Conservation (phyloP, 2,329 filamentous ascomycete genomes). For the Aplosporella prunicola region DNA sequence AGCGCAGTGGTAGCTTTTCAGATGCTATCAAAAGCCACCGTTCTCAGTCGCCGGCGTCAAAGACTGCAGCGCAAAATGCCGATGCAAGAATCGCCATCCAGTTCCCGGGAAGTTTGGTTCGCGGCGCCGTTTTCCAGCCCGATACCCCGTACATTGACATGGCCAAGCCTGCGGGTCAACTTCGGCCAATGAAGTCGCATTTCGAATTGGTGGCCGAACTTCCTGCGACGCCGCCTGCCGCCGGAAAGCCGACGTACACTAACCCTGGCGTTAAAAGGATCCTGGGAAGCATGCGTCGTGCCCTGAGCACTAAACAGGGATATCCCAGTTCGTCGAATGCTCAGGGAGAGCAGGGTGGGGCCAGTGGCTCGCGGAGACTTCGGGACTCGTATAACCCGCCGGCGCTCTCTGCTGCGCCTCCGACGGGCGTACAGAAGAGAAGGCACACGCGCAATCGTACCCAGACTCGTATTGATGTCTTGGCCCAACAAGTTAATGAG, state of each 20-base stretch:
- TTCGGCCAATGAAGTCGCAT: constrained; percentile 23
- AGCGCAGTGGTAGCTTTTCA: constrained; percentile 77
- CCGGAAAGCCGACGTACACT: constrained; percentile 37
- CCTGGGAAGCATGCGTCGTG: constrained; percentile 75
- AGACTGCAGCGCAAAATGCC: not conserved
- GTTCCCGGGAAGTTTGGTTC: constrained; percentile 74
- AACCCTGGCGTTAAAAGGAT: constrained; percentile 72
- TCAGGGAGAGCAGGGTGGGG: constrained; percentile 10
- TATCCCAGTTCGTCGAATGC: not conserved
- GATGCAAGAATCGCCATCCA: constrained; percentile 26
- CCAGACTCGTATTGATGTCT: constrained; percentile 64
- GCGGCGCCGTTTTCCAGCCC: constrained; percentile 76
- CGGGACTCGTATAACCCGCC: constrained; percentile 7
- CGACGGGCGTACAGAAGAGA: constrained; percentile 9
- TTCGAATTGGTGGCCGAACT: constrained; percentile 21
- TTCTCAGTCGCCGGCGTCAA: constrained; percentile 4
- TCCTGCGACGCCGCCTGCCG: constrained; percentile 15
- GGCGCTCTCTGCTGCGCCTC: not conserved
- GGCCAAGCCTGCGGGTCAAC: constrained; percentile 17
- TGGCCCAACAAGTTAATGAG: constrained; percentile 69
- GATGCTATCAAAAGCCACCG: constrained; percentile 69
- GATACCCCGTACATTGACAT: constrained; percentile 68
- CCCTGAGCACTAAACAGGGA: constrained; percentile 53
- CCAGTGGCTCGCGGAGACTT: constrained; percentile 22
- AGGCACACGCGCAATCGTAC: constrained; percentile 11